Percentiles rank a stretch among this genome's conserved stretches.
phyloP scores from a whole-genome alignment of 2,329 filamentous ascomycete genomes.

The Pseudogymnoascus pannorum region DNA sequence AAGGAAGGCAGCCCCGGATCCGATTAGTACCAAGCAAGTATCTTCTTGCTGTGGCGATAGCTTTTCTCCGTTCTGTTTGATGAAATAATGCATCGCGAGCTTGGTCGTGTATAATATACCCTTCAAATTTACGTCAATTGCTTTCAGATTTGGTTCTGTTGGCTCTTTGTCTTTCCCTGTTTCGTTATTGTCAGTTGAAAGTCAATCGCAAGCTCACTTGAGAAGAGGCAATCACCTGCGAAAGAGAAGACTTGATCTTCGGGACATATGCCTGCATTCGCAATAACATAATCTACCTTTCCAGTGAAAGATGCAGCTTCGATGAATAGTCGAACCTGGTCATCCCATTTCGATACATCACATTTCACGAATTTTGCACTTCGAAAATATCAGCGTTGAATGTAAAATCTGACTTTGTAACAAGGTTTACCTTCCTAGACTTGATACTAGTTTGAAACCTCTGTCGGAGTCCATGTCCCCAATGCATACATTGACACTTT shows the following conservation, averaged over 20 bases:
- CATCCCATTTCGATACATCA: slow-evolving; percentile 27
- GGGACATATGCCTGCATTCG: slow-evolving; percentile 29
- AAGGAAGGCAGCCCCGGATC: slow-evolving; percentile 30
- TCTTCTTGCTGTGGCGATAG: slow-evolving; percentile 21
- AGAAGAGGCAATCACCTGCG: slow-evolving; percentile 15
- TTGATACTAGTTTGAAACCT: slow-evolving; percentile 19
- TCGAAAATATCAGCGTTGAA: neutral
- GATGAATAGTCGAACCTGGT: slow-evolving; percentile 27
- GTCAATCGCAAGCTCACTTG: slow-evolving; percentile 10
- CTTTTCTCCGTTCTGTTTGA: slow-evolving; percentile 25
- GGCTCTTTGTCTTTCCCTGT: slow-evolving; percentile 18
- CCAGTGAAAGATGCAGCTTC: slow-evolving; percentile 23
- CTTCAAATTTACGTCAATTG: slow-evolving; percentile 27
- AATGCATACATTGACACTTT: slow-evolving; percentile 19
- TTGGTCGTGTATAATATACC: slow-evolving; percentile 26
- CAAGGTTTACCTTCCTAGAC: slow-evolving; percentile 1
- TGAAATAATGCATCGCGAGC: slow-evolving; percentile 32
- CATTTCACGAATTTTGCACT: slow-evolving; percentile 27
- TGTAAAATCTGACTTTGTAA: neutral
- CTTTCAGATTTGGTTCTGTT: slow-evolving; percentile 24
- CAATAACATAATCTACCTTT: slow-evolving; percentile 27
- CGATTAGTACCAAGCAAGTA: slow-evolving; percentile 29
- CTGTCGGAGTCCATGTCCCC: slow-evolving; percentile 19
- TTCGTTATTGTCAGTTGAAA: slow-evolving; percentile 12
- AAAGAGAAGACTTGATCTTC: slow-evolving; percentile 22